Evolutionary conservation across 23 red algal genomes (phyloP), one percentile per base, ranked within the genome.

Genomic region (Pyropia yezoensis): DNA sequence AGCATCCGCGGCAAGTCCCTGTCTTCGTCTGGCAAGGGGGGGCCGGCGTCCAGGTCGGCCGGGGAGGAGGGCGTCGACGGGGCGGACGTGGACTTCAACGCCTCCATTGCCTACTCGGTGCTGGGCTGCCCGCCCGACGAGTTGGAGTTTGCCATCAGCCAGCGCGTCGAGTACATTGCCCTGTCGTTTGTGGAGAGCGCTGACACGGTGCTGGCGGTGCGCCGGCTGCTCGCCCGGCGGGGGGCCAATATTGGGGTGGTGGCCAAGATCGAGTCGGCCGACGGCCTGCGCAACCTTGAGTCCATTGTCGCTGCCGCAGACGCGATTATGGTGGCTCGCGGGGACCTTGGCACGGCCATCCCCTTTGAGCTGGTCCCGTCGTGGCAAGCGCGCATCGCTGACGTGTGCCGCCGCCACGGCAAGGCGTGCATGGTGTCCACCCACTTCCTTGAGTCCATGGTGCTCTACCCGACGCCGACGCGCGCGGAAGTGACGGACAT

Each of bases 401-500:
- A 88, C 16, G 47, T 79, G 0, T 98, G 94, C 71, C 94, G 70
- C 26, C 50, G 65, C 2, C 62, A 79, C 61, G 88, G 82, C 18
- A 98, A 98, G 63, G 86, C 94, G 19, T 91, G 80, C 59, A 65
- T 98, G 33, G 76, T 98, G 34, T 91, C 85, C 8, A 98, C 94
- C 27, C 94, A 98, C 54, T 98, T 98, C 64, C 77, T 98, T 3
- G 94, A 98, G 57, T 80, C 71, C 20, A 98, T 98, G 94, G 86
- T 91, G 11, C 70, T 89, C 27, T 98, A 98, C 74, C 94, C 94
- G 29, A 98, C 94, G 12, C 94, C 94, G 18, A 98, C 94, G 9
- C 82, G 94, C 50, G 94, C 94, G 2, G 94, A 98, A 62, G 87
- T 98, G 51, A 91, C 94, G 27, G 94, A 98, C 57, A 98, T 98